These are phyloP conservation scores for Penstemon eatonii DNA, from an alignment of 257 asterid genomes.

Conservation along the genomic window DNA sequence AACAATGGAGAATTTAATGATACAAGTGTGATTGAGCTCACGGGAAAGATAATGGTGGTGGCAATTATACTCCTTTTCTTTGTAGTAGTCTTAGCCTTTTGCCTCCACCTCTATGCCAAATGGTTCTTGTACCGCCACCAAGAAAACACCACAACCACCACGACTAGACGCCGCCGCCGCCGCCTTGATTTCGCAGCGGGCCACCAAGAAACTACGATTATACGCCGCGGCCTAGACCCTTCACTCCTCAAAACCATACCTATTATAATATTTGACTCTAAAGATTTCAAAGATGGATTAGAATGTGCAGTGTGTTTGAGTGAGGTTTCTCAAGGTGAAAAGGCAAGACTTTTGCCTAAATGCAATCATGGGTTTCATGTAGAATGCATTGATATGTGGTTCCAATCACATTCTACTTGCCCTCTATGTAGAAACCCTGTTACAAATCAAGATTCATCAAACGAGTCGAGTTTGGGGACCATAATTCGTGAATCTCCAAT, in stretches of 20 bases:
- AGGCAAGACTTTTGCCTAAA: slow-evolving; percentile 66
- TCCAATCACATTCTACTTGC: slow-evolving; percentile 84
- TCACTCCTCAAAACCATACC: slow-evolving; percentile 65
- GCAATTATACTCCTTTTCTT: slow-evolving; percentile 58
- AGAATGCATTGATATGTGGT: slow-evolving; percentile 96
- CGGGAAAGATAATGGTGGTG: slow-evolving; percentile 71
- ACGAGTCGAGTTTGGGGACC: slow-evolving; percentile 33
- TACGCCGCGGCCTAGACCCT: slow-evolving; percentile 63
- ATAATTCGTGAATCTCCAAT: slow-evolving; percentile 28
- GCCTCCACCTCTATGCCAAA: slow-evolving; percentile 71
- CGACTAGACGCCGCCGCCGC: slow-evolving; percentile 41
- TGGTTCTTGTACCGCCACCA: slow-evolving; percentile 74
- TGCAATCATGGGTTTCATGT: slow-evolving; percentile 89
- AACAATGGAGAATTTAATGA: slow-evolving; percentile 27
- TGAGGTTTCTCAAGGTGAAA: slow-evolving; percentile 68
- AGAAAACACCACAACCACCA: slow-evolving; percentile 35
- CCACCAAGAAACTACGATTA: slow-evolving; percentile 40
- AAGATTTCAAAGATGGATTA: slow-evolving; percentile 54
- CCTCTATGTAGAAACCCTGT: slow-evolving; percentile 80
- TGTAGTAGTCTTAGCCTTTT: slow-evolving; percentile 55
- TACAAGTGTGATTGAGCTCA: slow-evolving; percentile 52
- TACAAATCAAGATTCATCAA: slow-evolving; percentile 25
- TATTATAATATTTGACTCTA: slow-evolving; percentile 38
- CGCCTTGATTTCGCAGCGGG: slow-evolving; percentile 65
- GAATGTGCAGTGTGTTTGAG: slow-evolving; percentile 85